These are phyloP conservation scores for Schwanniomyces vanrijiae DNA, from an alignment of 805 yeast genomes.

Conservation along the genomic window DNA sequence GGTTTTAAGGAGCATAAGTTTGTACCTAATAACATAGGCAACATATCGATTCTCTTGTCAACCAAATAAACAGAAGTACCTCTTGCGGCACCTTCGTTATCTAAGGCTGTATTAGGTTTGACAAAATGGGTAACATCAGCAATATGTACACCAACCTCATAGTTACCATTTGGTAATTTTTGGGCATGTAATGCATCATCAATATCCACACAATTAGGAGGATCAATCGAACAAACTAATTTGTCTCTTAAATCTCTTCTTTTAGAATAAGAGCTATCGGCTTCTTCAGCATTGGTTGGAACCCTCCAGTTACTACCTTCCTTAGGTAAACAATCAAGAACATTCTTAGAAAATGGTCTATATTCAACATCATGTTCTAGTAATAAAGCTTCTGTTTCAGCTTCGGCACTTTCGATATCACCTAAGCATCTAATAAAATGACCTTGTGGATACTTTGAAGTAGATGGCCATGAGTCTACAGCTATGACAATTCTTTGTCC, in stretches of 20 bases:
- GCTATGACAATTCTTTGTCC: constrained; percentile 91
- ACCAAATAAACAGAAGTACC: constrained; percentile 97
- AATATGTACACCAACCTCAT: constrained; percentile 97
- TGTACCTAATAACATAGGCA: constrained; percentile 93
- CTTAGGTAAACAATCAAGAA: constrained; percentile 84
- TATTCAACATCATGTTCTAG: constrained; percentile 96
- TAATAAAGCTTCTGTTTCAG: constrained; percentile 93
- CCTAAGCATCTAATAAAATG: constrained; percentile 92
- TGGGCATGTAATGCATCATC: constrained; percentile 94
- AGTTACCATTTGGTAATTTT: constrained; percentile 84
- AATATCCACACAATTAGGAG: constrained; percentile 97
- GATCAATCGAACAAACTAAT: constrained; percentile 93
- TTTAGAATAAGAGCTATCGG: constrained; percentile 55
- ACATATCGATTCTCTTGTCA: constrained; percentile 98
- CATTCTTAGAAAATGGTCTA: constrained; percentile 91
- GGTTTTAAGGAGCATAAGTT: constrained; percentile 94
- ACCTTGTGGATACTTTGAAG: constrained; percentile 87
- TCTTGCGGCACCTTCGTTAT: constrained; percentile 93
- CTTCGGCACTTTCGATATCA: constrained; percentile 84
- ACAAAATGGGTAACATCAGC: constrained; percentile 99
- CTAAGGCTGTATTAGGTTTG: constrained; percentile 86
- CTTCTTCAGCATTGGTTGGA: constrained; percentile 58
- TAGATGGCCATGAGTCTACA: constrained; percentile 88
- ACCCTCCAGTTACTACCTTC: constrained; percentile 96
- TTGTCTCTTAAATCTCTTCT: constrained; percentile 87